phyloP scores from a whole-genome alignment of 768 basidiomycete genomes.

The Trametopsis cervina region DNA sequence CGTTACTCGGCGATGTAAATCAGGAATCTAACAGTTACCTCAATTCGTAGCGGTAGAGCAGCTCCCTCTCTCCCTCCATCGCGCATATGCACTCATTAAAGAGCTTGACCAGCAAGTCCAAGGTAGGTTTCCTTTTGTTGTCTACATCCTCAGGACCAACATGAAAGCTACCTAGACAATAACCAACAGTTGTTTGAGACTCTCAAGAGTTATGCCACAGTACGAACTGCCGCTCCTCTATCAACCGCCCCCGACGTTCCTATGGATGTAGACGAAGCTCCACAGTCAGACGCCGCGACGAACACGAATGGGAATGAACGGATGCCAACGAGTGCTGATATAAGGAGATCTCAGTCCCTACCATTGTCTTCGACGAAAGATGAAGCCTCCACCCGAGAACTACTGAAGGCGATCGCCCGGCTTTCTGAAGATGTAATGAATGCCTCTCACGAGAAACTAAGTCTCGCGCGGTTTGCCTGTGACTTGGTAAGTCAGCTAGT shows the following conservation, averaged over 20 bases:
- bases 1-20: neutral
- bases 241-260: neutral
- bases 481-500: constrained; percentile 52
- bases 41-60: constrained; percentile 59
- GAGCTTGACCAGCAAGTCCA: constrained; percentile 67
- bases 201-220: constrained; percentile 4
- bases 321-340: too few relatives aligned
- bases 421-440: constrained; percentile 54
- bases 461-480: constrained; percentile 61
- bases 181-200: constrained; percentile 1
- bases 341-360: too few relatives aligned
- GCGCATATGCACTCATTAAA: constrained; percentile 61
- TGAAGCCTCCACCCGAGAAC: constrained; percentile 32
- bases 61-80: constrained; percentile 65
- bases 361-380: neutral
- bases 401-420: constrained; percentile 53
- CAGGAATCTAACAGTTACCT: too few relatives aligned
- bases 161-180: constrained; percentile 1
- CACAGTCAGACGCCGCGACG: neutral
- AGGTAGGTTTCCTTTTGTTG: constrained; percentile 27
- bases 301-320: neutral
- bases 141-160: neutral
- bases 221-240: neutral
- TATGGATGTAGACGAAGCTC: constrained; percentile 1
- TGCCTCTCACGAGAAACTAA: constrained; percentile 72